Base-by-base conservation (phyloP, 495 filamentous ascomycete genomes). In the Neurospora sp. region DNA sequence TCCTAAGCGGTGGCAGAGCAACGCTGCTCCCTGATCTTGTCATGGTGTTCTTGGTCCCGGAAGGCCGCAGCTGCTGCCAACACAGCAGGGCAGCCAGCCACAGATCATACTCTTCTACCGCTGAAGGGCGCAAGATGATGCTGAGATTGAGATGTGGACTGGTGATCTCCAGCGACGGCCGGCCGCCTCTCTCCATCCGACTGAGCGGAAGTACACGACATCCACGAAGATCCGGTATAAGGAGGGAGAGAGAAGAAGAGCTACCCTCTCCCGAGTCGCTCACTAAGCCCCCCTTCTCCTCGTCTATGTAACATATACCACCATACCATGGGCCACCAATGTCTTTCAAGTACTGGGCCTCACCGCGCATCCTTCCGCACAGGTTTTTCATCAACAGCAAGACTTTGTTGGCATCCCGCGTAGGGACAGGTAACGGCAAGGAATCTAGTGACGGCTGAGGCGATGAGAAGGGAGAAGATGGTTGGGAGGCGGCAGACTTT, bases 31-130 rank as follows among this genome's bases (percentile, higher is more conserved):
- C 54, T 35, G 54, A 66, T 37, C 54, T 66, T 66, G 54, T 66
- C 14, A 35, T 66, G 71, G 73, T 59, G 31, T 73, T 80, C 72
- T 78, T 84, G 44, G 79, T 73, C 12, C 74, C 77, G 16, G 76
- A 75, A 23, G 93, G 92, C 69, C 91, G 90, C 74, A 96, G 89
- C 16, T 95, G 93, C 79, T 96, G 94, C 96, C 96, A 99, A 77
- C 93, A 97, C 4, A 98, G 86, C 69, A 99, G 81, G 20, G 95
- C 95, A 23, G 96, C 94, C 48, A 97, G 90, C 96, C 96, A 99
- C 9, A 91, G 88, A 75, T 98, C 93, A 75, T 93, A 91, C 39
- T 97, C 93, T 54, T 92, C 89, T 71, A 87, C 85, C 5, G 89
- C 88, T 74, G 91, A 84, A 10, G 96, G 94, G 59, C 91, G 88